Conservation (phyloP, 2,329 filamentous ascomycete species). For the Venturia effusa region DNA sequence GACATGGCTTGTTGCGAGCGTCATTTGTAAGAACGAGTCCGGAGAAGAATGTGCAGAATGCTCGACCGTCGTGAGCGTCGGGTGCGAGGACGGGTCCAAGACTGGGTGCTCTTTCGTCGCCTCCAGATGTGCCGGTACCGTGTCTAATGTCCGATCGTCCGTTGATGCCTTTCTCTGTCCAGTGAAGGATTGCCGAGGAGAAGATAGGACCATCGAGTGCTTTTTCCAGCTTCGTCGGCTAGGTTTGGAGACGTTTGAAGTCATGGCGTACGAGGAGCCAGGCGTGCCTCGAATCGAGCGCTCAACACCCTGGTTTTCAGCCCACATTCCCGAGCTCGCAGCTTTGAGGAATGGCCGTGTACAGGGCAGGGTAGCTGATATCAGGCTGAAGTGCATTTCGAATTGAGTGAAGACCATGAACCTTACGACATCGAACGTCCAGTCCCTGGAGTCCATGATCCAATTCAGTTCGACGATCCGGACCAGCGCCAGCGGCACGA, state of each 20-base stretch:
- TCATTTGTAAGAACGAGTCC: neutral
- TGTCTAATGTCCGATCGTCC: neutral
- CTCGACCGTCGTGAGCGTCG: neutral
- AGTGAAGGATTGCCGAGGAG: neutral
- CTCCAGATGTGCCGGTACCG: neutral
- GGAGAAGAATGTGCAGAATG: neutral
- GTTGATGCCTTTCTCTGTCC: neutral
- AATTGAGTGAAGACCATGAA: neutral
- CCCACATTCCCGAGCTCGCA: slow-evolving; percentile 1
- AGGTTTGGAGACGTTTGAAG: neutral
- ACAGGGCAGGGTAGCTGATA: slow-evolving; percentile 5
- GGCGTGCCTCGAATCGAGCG: neutral
- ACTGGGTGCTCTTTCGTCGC: neutral
- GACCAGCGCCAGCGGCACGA: neutral
- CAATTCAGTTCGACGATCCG: neutral
- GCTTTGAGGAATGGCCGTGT: slow-evolving; percentile 8
- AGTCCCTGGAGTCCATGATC: neutral
- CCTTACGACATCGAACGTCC: neutral
- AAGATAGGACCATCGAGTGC: neutral
- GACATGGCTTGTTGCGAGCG: neutral
- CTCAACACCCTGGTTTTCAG: neutral
- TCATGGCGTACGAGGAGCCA: neutral
- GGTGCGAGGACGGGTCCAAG: neutral
- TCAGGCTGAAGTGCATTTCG: slow-evolving; percentile 11
- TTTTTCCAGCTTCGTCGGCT: neutral